Conservation (phyloP, 345 rosid species). For the Arabidopsis arenosa region DNA sequence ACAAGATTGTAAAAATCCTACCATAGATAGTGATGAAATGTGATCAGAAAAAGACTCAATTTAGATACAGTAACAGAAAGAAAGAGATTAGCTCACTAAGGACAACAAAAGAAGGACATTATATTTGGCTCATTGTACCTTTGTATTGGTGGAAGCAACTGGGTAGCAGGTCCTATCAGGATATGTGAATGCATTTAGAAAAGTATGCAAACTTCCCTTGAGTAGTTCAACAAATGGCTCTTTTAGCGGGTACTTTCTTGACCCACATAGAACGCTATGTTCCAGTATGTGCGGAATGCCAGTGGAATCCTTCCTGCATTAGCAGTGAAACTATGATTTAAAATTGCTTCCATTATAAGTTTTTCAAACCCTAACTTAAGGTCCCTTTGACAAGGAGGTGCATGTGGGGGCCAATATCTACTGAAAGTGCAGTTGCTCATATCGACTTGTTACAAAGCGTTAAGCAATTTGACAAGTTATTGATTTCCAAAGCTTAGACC, state of each 20-base stretch:
- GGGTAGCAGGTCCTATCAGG: conserved; percentile 99
- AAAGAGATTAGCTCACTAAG: conserved; percentile 8
- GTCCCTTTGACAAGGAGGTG: conserved; percentile 5
- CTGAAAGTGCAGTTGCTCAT: conserved; percentile 11
- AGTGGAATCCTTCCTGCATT: conserved; percentile 90
- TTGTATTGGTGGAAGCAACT: conserved; percentile 92
- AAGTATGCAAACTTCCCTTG: conserved; percentile 94
- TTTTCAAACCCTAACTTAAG: background rate
- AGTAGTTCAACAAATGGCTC: conserved; percentile 97
- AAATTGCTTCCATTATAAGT: background rate
- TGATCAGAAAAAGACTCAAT: background rate
- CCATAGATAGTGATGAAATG: conserved; percentile 44
- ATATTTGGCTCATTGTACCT: conserved; percentile 52
- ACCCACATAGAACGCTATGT: conserved; percentile 96
- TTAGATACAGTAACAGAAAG: conserved; percentile 12
- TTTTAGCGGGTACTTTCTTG: conserved; percentile 93
- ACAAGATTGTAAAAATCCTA: conserved; percentile 98
- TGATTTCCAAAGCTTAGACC: conserved; percentile 8
- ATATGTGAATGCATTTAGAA: conserved; percentile 94
- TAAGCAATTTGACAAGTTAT: conserved; percentile 1
- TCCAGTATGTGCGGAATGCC: conserved; percentile 98
- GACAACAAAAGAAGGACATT: background rate
- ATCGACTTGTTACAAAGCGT: conserved; percentile 2
- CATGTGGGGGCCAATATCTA: background rate
- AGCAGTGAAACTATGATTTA: conserved; percentile 22